phyloP scores from a whole-genome alignment of 148 eudicot species.

The Rheum nobile region DNA sequence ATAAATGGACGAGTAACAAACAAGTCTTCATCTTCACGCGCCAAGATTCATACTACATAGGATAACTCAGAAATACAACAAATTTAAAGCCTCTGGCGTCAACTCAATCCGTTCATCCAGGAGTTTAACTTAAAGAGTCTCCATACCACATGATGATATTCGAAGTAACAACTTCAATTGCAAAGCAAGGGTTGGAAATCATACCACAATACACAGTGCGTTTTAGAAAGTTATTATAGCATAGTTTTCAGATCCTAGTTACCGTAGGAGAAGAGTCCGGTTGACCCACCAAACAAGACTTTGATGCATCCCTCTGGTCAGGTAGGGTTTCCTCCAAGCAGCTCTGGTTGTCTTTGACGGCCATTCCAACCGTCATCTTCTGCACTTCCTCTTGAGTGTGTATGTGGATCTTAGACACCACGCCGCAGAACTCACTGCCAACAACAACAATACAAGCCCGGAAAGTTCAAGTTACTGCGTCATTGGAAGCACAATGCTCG shows the following conservation, averaged over 20 bases:
- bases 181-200: neutral
- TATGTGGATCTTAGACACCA: slow-evolving; percentile 70
- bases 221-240: too few species aligned
- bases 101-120: too few species aligned
- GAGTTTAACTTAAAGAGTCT: neutral
- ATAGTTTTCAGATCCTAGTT: slow-evolving; percentile 20
- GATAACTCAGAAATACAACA: neutral
- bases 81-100: too few species aligned
- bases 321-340: slow-evolving; percentile 67
- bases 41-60: too few species aligned
- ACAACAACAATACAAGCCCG: neutral
- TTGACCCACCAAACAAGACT: slow-evolving; percentile 52
- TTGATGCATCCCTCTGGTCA: slow-evolving; percentile 32
- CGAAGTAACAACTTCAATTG: too few species aligned
- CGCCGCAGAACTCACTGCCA: slow-evolving; percentile 64
- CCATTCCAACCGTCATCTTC: slow-evolving; percentile 50
- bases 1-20: too few species aligned
- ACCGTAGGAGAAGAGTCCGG: slow-evolving; percentile 44
- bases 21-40: too few species aligned
- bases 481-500: too few species aligned
- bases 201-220: neutral
- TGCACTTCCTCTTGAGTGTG: slow-evolving; percentile 76
- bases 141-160: neutral
- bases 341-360: slow-evolving; percentile 64
- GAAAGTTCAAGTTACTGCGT: too few species aligned